Evolutionary conservation across 345 rosid species (phyloP).

Genomic region (Geranium brycei): DNA sequence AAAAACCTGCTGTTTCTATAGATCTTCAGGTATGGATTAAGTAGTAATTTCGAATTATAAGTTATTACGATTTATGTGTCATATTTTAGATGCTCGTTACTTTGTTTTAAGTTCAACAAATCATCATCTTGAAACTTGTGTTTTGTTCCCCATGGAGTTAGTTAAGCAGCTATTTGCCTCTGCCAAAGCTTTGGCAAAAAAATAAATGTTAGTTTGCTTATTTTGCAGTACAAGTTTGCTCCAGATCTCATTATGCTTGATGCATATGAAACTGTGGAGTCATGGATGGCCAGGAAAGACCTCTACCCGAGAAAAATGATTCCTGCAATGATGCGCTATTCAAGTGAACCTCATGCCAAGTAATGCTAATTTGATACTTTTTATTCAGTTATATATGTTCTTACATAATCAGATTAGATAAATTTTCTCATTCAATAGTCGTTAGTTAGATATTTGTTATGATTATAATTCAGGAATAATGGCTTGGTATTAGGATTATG

Average conservation of each 20-base stretch:
- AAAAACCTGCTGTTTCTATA: conserved; percentile 66
- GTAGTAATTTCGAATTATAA: conserved; percentile 3
- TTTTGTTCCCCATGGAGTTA: background rate
- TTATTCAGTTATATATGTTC: background rate
- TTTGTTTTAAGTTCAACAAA: background rate
- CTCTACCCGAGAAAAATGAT: conserved; percentile 84
- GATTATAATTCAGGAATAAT: no score
- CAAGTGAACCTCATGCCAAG: conserved; percentile 99
- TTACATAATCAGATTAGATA: background rate
- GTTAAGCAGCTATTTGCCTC: background rate
- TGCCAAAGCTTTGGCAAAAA: conserved; percentile 9
- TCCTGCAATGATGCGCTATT: conserved; percentile 99
- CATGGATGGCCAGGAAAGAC: conserved; percentile 84
- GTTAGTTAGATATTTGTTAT: no score
- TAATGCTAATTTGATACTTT: conserved; percentile 16
- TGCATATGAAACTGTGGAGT: conserved; percentile 97
- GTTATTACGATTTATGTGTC: conserved; percentile 8
- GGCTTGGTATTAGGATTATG: no score
- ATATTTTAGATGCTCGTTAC: conserved; percentile 4
- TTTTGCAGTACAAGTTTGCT: conserved; percentile 86
- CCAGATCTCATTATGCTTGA: conserved; percentile 91
- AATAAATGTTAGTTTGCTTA: conserved; percentile 10
- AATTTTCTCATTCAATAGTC: background rate
- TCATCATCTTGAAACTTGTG: background rate
- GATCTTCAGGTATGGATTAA: conserved; percentile 70